A percentile compares a stretch with the other conserved stretches of the same genome.
Conservation (phyloP, 2,329 filamentous ascomycete species). For the Sporothrix protearum region DNA sequence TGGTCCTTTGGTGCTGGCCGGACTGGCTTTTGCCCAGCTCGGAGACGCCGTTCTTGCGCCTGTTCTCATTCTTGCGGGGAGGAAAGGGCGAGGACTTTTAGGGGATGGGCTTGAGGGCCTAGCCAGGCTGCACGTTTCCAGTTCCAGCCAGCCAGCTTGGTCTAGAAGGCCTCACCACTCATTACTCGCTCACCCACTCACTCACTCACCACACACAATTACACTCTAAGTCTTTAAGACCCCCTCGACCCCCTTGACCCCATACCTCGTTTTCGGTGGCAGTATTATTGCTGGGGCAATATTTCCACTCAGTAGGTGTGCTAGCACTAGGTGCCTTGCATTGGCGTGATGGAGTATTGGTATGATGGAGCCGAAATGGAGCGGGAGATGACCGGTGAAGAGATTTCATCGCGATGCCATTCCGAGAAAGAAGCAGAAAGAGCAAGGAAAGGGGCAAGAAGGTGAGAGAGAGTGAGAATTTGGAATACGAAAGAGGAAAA, state of each 20-base stretch:
- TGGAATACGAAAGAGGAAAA: background rate
- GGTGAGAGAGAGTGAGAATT: background rate
- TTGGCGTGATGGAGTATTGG: background rate
- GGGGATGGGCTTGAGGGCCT: background rate
- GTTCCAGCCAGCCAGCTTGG: background rate
- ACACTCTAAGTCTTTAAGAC: too few species aligned
- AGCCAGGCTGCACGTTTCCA: background rate
- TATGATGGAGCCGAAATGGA: background rate
- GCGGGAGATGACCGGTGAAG: background rate
- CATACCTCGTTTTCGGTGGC: background rate
- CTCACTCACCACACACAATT: background rate
- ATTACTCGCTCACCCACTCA: background rate
- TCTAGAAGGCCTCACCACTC: background rate
- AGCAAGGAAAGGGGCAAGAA: background rate
- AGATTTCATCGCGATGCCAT: background rate
- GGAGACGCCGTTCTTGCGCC: conserved; percentile 4
- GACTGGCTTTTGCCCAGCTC: background rate
- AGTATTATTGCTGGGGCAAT: background rate
- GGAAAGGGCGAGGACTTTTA: background rate
- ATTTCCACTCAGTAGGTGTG: background rate
- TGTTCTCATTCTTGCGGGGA: background rate
- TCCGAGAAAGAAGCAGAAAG: background rate
- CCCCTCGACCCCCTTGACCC: background rate
- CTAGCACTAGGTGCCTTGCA: background rate
- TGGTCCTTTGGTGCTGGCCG: background rate